phyloP scores from a whole-genome alignment of 163 green algal species.

The Botryococcus braunii region DNA sequence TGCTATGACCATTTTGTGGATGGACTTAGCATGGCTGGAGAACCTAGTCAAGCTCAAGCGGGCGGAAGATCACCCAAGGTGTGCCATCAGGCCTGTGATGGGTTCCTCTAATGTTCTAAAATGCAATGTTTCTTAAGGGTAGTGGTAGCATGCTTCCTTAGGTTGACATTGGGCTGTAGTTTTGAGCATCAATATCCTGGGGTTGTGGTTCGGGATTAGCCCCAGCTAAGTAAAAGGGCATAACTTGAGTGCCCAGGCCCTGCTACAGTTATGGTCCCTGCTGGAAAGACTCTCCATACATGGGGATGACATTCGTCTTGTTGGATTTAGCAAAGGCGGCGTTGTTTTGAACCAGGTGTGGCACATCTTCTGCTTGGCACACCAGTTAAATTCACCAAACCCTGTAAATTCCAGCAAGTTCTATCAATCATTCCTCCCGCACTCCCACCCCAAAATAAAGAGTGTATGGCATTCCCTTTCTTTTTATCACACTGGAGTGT shows the following conservation, averaged over 20 bases:
- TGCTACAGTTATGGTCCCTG: not conserved
- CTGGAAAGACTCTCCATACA: not conserved
- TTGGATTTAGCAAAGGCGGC: conserved; percentile 40
- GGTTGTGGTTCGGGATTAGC: not conserved
- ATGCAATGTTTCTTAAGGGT: not conserved
- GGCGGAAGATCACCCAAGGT: not conserved
- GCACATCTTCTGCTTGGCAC: not conserved
- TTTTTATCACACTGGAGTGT: not conserved
- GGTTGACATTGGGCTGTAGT: not conserved
- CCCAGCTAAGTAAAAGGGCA: not conserved
- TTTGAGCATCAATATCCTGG: not conserved
- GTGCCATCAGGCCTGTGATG: not conserved
- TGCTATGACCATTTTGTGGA: conserved; percentile 38
- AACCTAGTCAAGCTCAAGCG: conserved; percentile 28
- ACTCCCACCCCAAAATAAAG: no score
- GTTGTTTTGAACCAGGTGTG: conserved; percentile 44
- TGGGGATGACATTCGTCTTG: not conserved
- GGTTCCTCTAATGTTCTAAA: not conserved
- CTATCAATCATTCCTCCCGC: no score
- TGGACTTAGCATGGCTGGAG: conserved; percentile 6
- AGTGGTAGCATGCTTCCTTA: not conserved
- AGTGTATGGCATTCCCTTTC: no score
- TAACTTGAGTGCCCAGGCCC: not conserved
- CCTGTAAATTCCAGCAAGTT: not conserved
- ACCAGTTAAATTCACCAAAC: not conserved